Evolutionary conservation across 345 rosid species (phyloP), one percentile per base, ranked within the genome.

Genomic region (Citrus trifoliata): DNA sequence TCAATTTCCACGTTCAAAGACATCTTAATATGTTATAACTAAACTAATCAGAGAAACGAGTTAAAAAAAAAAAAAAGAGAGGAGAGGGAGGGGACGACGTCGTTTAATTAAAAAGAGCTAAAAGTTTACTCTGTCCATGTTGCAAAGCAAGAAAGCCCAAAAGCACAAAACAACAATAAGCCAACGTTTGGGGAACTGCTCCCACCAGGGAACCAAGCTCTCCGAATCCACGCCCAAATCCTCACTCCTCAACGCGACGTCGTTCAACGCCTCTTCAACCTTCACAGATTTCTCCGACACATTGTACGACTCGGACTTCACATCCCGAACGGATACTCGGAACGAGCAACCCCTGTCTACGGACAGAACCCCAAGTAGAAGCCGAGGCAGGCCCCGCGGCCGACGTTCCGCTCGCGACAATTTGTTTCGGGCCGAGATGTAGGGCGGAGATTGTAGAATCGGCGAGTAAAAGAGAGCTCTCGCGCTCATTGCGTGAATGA

Each of bases 171-270:
- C 65, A 38, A 93, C 99, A 10, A 93, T 92, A 74, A 91, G 86
- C 98, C 98, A 95, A 67, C 99, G 91, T 79, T 92, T 95, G 10
- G 98, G 98, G 79, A 93, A 92, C 86, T 88, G 83, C 73, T 95
- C 85, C 98, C 95, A 93, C 98, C 98, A 92, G 10, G 93, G 90
- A 40, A 79, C 80, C 25, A 84, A 74, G 55, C 82, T 76, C 68
- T 76, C 80, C 68, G 71, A 59, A 14, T 76, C 80, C 70, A 71
- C 2, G 27, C 55, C 76, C 65, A 58, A 6, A 64, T 71, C 83
- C 33, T 70, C 73, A 6, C 53, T 40, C 25, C 63, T 42, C 28
- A 73, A 79, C 22, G 82, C 88, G 75, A 48, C 86, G 32, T 78
- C 90, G 61, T 80, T 67, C 65, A 63, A 7, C 7, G 55, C 65